A percentile compares a stretch with the other conserved stretches of the same genome.
Evolutionary conservation across 208 protist genomes (phyloP).

Genomic region (Tetramitus jugosus): DNA sequence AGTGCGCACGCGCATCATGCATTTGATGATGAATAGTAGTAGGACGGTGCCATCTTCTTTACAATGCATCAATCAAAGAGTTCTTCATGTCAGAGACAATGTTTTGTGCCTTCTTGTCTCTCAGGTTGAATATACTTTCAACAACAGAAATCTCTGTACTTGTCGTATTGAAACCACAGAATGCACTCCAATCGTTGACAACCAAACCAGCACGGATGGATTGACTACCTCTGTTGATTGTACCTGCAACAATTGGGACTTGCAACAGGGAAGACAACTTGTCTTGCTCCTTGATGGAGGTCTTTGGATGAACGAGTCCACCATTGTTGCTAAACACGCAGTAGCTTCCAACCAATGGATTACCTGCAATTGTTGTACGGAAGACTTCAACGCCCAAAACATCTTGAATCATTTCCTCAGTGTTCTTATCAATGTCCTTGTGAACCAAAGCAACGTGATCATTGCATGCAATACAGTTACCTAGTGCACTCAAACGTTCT

Average conservation of each 20-base stretch:
- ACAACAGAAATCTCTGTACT: conserved; percentile 97
- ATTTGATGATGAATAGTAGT: too few species aligned
- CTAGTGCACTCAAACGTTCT: conserved; percentile 95
- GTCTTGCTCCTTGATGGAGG: conserved; percentile 92
- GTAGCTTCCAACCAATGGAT: conserved; percentile 97
- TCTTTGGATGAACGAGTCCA: conserved; percentile 91
- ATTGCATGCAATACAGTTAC: conserved; percentile 98
- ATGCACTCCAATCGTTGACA: conserved; percentile 98
- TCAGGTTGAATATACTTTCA: conserved; percentile 96
- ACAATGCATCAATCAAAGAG: conserved; percentile 39
- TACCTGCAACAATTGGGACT: conserved; percentile 97
- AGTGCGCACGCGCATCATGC: too few species aligned
- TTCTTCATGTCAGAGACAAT: conserved; percentile 31
- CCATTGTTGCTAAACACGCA: conserved; percentile 94
- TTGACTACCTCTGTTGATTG: conserved; percentile 91
- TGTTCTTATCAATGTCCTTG: conserved; percentile 96
- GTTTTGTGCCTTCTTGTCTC: conserved; percentile 47
- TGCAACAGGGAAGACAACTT: conserved; percentile 94
- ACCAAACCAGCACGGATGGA: conserved; percentile 80
- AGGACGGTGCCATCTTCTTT: too few species aligned
- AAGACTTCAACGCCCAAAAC: conserved; percentile 78
- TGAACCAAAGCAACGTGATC: conserved; percentile 99
- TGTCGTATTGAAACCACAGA: conserved; percentile 96
- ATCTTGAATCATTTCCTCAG: conserved; percentile 97
- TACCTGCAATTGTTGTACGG: conserved; percentile 67